phyloP scores from a whole-genome alignment of 1,284 basidiomycete genomes.

The Apiotrichum gracile region DNA sequence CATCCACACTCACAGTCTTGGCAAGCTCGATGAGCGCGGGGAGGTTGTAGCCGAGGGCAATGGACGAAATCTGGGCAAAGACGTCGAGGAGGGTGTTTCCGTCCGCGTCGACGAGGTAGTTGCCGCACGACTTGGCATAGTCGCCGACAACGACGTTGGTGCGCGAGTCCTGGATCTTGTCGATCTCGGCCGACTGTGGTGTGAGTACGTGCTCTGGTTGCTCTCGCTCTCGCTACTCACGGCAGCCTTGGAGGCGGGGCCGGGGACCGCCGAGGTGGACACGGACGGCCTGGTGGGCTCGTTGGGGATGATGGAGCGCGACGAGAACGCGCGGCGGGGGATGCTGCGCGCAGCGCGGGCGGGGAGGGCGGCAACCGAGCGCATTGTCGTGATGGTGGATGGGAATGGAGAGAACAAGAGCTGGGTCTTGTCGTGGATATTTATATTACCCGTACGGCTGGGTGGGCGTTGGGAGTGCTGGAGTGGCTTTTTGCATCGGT shows the following conservation, averaged over 20 bases:
- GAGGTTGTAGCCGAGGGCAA: slow-evolving; percentile 51
- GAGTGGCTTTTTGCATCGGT: too few species aligned
- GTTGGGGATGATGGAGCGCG: slow-evolving; percentile 21
- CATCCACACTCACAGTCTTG: slow-evolving; percentile 26
- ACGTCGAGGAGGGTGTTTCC: slow-evolving; percentile 54
- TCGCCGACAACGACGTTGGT: slow-evolving; percentile 21
- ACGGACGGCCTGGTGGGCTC: slow-evolving; percentile 22
- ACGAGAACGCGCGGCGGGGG: slow-evolving; percentile 19
- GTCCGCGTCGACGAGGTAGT: slow-evolving; percentile 54
- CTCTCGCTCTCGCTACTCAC: slow-evolving; percentile 7
- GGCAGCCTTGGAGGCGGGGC: slow-evolving; percentile 19
- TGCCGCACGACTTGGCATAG: slow-evolving; percentile 33
- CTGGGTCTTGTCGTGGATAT: background rate
- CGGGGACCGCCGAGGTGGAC: slow-evolving; percentile 20
- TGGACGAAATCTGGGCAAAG: slow-evolving; percentile 52
- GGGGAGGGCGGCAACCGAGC: background rate
- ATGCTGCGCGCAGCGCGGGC: slow-evolving; percentile 1
- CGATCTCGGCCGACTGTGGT: slow-evolving; percentile 18
- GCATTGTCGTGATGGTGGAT: slow-evolving; percentile 1
- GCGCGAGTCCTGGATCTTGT: slow-evolving; percentile 23
- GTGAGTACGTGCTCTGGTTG: background rate
- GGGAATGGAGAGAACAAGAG: background rate
- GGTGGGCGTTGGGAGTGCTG: too few species aligned
- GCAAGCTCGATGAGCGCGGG: slow-evolving; percentile 48
- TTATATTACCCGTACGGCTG: too few species aligned